phyloP scores from a whole-genome alignment of 768 basidiomycete genomes.

The Hericium coralloides region DNA sequence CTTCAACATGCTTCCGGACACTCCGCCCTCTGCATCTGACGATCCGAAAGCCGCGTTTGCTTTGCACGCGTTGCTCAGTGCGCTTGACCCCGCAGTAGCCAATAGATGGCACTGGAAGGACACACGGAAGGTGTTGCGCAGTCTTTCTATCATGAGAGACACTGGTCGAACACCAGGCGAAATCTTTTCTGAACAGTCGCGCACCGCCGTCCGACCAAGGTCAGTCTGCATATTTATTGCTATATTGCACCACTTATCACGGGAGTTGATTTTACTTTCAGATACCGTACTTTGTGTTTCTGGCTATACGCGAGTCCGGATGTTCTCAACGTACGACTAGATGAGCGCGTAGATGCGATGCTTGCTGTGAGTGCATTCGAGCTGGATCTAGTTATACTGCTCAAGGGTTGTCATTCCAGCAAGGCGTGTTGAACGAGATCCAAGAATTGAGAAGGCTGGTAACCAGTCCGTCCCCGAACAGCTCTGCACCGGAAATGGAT shows the following conservation, averaged over 20 bases:
- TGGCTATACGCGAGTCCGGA: conserved; percentile 81
- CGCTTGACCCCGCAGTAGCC: conserved; percentile 67
- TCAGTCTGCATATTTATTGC: conserved; percentile 15
- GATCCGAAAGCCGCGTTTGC: conserved; percentile 49
- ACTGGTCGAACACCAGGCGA: conserved; percentile 57
- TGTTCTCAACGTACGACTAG: conserved; percentile 55
- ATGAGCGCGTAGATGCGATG: conserved; percentile 84
- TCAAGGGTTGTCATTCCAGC: conserved; percentile 2
- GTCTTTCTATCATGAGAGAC: conserved; percentile 68
- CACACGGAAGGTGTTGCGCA: conserved; percentile 81
- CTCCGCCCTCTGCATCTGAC: conserved; percentile 45
- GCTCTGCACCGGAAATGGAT: conserved; percentile 25
- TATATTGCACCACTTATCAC: neutral
- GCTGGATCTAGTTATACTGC: neutral
- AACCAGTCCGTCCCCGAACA: too few relatives aligned
- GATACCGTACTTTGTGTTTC: conserved; percentile 80
- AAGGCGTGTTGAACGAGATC: conserved; percentile 76
- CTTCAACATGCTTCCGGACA: conserved; percentile 49
- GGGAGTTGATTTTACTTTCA: conserved; percentile 22
- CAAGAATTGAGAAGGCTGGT: conserved; percentile 29
- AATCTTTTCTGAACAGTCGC: conserved; percentile 55
- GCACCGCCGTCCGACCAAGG: conserved; percentile 40
- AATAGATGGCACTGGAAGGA: conserved; percentile 95
- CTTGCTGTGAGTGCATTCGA: conserved; percentile 47
- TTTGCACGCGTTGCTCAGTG: conserved; percentile 56